A percentile compares a stretch with the other conserved stretches of the same genome.
phyloP scores from a whole-genome alignment of 768 basidiomycete species.

The Fomitopsis serialis region DNA sequence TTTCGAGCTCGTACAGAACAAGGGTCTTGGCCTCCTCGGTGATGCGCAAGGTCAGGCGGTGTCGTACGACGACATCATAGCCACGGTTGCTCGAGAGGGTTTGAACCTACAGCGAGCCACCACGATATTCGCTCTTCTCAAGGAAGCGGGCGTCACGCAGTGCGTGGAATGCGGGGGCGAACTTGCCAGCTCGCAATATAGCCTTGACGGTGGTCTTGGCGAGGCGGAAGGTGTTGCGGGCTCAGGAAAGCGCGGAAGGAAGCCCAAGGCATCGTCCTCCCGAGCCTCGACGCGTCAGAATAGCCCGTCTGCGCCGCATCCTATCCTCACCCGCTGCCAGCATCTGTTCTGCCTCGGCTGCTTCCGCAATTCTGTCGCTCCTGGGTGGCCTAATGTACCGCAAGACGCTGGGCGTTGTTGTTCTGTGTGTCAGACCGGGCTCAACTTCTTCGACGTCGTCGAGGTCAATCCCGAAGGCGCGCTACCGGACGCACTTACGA shows the following conservation, averaged over 20 bases:
- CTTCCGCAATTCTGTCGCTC: constrained; percentile 73
- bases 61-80: constrained; percentile 76
- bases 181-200: constrained; percentile 49
- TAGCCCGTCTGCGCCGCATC: constrained; percentile 59
- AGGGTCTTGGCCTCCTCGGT: constrained; percentile 51
- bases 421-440: constrained; percentile 67
- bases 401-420: constrained; percentile 60
- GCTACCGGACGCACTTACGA: constrained; percentile 26
- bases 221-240: constrained; percentile 44
- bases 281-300: constrained; percentile 70
- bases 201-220: constrained; percentile 31
- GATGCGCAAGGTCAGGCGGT: constrained; percentile 38
- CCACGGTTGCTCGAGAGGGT: constrained; percentile 73
- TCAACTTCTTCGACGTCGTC: constrained; percentile 71
- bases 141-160: constrained; percentile 82
- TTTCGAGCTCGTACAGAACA: constrained; percentile 66
- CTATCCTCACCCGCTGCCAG: constrained; percentile 86
- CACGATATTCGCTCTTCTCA: constrained; percentile 80
- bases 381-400: constrained; percentile 73
- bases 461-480: constrained; percentile 67
- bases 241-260: constrained; percentile 44
- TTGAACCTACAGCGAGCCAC: constrained; percentile 69
- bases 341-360: constrained; percentile 89
- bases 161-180: constrained; percentile 87
- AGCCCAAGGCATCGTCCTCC: constrained; percentile 48